Percentiles rank a stretch among this genome's conserved stretches.
Conservation (phyloP, 2,329 filamentous ascomycete genomes). For the Hypoxylon sp. region DNA sequence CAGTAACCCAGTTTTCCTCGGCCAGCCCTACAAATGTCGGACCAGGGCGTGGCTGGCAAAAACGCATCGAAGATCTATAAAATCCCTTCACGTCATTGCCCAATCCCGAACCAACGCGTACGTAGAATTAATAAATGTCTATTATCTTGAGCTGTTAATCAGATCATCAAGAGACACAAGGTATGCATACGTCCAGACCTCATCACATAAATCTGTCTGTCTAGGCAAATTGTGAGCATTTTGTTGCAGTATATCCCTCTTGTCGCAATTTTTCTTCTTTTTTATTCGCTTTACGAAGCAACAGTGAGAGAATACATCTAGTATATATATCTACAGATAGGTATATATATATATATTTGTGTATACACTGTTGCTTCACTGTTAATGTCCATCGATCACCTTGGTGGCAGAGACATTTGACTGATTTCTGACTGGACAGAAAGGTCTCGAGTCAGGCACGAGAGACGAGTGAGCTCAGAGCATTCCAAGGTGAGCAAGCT, state of each 20-base stretch:
- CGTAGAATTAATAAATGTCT: slow-evolving; percentile 28
- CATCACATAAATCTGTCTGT: slow-evolving; percentile 17
- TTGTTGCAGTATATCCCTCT: not conserved
- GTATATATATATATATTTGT: no score
- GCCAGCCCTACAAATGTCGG: slow-evolving; percentile 31
- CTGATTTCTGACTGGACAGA: not conserved
- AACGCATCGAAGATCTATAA: slow-evolving; percentile 35
- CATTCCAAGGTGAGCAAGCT: slow-evolving; percentile 30
- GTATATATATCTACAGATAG: no score
- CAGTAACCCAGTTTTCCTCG: slow-evolving; percentile 12
- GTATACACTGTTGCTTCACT: no score
- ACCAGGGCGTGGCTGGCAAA: slow-evolving; percentile 23
- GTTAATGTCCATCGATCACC: not conserved
- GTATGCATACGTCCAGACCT: slow-evolving; percentile 10
- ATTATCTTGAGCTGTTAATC: slow-evolving; percentile 33
- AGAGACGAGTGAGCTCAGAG: slow-evolving; percentile 31
- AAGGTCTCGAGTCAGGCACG: slow-evolving; percentile 8
- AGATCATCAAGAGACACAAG: slow-evolving; percentile 25
- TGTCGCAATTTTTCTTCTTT: not conserved
- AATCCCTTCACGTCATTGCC: slow-evolving; percentile 35
- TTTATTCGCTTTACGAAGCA: slow-evolving; percentile 1
- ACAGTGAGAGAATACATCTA: no score
- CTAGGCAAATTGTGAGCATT: slow-evolving; percentile 27
- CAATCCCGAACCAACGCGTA: slow-evolving; percentile 36
- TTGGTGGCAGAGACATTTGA: not conserved